Base-by-base conservation (phyloP, 495 filamentous ascomycete species). In the Parachaetomium inaequale region DNA sequence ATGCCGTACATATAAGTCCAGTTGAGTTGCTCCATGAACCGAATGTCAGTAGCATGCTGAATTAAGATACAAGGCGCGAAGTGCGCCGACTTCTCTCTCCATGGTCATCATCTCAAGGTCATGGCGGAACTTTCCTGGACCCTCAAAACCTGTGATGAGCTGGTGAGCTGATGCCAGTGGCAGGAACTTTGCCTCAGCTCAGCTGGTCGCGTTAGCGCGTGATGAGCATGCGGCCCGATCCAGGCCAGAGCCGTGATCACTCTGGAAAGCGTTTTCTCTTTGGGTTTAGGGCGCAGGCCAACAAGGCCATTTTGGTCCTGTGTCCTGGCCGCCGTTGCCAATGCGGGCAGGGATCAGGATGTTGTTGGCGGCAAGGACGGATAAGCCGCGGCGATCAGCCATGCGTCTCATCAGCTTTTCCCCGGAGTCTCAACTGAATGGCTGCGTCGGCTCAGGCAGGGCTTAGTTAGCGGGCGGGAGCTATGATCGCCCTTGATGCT, bases 181-280 rank as follows among this genome's bases (percentile, higher is more conserved):
- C n/a, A 15, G 40, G 40, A 29, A 56, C 54, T 45, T 56, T 53
- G 31, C 29, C 31, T 53, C 51, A 36, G 31, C 31, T 53, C n/a
- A 40, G 36, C 36, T 40, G 12, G 14, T 21, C 6, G 11, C n/a
- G 7, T 28, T 53, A 53, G 51, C 31, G 51, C 14, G 51, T 56
- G 54, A 56, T 43, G 54, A 29, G 54, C 36, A 14, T 15, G 34
- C 40, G 55, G 55, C 28, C 17, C 42, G 40, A 45, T 29, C 55
- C 40, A 57, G 26, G 38, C 40, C 34, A n/a, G 42, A 15, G 23
- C 38, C 52, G 52, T 26, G 52, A 55, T 40, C 23, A 42, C 3
- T 34, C 6, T 42, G 15, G 28, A 17, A 45, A 4, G 7, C 14
- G n/a, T 23, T 10, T 14, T 40, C 21, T 15, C 6, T 55, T 53